A percentile compares a stretch with the other conserved stretches of the same genome.
Conservation (phyloP, 495 filamentous ascomycete species). For the Talaromyces liani region DNA sequence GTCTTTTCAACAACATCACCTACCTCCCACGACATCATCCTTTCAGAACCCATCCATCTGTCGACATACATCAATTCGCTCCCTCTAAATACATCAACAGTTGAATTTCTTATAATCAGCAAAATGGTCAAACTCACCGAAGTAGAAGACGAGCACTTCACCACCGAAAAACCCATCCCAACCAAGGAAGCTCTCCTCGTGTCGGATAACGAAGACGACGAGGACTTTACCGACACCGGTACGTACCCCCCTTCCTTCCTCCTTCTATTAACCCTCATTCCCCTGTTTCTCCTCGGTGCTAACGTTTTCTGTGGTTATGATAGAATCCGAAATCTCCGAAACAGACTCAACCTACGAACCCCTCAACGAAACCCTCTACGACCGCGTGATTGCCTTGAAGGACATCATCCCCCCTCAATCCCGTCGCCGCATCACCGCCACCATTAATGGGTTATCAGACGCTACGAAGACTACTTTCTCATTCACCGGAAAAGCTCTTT, state of each 20-base stretch:
- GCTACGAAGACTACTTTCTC: slow-evolving; percentile 54
- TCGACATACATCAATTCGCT: not conserved
- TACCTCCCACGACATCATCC: not conserved
- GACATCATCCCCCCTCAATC: slow-evolving; percentile 85
- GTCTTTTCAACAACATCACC: not conserved
- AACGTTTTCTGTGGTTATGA: not conserved
- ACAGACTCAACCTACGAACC: slow-evolving; percentile 35
- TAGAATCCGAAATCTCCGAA: slow-evolving; percentile 47
- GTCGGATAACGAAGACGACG: slow-evolving; percentile 75
- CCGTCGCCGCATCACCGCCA: slow-evolving; percentile 58
- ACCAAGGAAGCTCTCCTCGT: slow-evolving; percentile 37
- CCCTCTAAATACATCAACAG: too few relatives aligned
- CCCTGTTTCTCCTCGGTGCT: too few relatives aligned
- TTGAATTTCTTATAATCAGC: too few relatives aligned
- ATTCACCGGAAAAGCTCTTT: slow-evolving; percentile 75
- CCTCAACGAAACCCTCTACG: slow-evolving; percentile 58
- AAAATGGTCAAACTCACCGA: slow-evolving; percentile 96
- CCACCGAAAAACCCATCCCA: slow-evolving; percentile 59
- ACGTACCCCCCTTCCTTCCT: slow-evolving; percentile 22
- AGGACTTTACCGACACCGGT: slow-evolving; percentile 88
- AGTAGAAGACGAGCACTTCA: slow-evolving; percentile 92
- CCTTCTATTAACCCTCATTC: slow-evolving; percentile 2
- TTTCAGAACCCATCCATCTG: not conserved
- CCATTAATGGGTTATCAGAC: slow-evolving; percentile 47
- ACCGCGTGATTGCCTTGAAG: slow-evolving; percentile 77